Base-by-base conservation (phyloP, 371 early-diverging fungal species). In the Mortierella sp. region DNA sequence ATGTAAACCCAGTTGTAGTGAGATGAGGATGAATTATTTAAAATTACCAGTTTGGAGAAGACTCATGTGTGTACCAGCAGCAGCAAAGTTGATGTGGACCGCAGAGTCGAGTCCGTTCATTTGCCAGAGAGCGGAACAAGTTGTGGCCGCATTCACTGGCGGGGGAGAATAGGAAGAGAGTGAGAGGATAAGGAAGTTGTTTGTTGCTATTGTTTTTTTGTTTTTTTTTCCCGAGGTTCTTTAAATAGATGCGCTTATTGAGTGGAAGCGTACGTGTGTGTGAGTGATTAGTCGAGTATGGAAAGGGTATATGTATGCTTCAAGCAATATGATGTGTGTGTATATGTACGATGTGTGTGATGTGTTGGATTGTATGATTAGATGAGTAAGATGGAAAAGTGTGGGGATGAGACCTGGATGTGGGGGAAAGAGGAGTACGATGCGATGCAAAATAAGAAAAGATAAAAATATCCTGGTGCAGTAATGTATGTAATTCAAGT, bases 51-150 rank as follows among this genome's bases (percentile, higher is more conserved):
- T 26, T 8, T 45, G 34, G 35, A 40, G 56, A 19, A 47, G 28
- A 70, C n/a, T 31, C 53, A 23, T 47, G 26, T 54, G 64, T 57
- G 40, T 4, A 34, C 6, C 45, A 42, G 43, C 13, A 15, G 35
- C 28, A 43, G 3, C 35, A 23, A 49, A 26, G 32, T 58, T 31
- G 34, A 32, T 40, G 47, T 32, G 58, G 58, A 43, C 56, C 22
- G 37, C 58, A 56, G 58, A 42, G 19, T 29, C 40, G 43, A 49
- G 58, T 45, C 47, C 58, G 54, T 45, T 58, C 56, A 66, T 66
- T 58, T 31, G 60, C 42, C 17, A 43, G 64, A 55, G 26, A 40
- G 40, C 42, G 28, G 17, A 10, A 35, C 35, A 4, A 32, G 35
- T 26, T 55, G 35, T 22, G 12, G 55, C 49, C 40, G 26, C 51